These are phyloP conservation scores for Debaryomyces psychrophilus DNA, from an alignment of 1,139 yeast genomes.

Conservation along the genomic window DNA sequence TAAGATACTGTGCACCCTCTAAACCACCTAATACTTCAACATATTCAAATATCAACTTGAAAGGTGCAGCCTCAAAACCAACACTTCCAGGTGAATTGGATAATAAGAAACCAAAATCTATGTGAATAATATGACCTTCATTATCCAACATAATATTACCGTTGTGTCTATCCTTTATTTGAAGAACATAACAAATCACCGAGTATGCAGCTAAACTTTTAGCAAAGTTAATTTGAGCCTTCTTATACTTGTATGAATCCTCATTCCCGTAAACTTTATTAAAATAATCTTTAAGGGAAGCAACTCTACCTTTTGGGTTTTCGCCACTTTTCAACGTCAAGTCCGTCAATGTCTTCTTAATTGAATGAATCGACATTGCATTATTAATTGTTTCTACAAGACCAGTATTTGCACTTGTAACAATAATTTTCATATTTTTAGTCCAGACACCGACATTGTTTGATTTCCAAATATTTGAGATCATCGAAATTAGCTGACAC, in stretches of 20 bases:
- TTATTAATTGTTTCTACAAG: constrained; percentile 94
- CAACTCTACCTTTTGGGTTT: constrained; percentile 66
- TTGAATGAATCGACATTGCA: constrained; percentile 90
- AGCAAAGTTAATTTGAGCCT: constrained; percentile 84
- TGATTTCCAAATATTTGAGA: constrained; percentile 80
- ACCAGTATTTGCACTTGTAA: constrained; percentile 89
- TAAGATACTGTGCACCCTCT: constrained; percentile 58
- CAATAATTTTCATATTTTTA: constrained; percentile 85
- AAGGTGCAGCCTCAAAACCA: constrained; percentile 97
- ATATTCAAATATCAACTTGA: constrained; percentile 86
- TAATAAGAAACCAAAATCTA: constrained; percentile 90
- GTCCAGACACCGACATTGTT: constrained; percentile 80
- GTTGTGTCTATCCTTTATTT: constrained; percentile 93
- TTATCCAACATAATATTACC: constrained; percentile 94
- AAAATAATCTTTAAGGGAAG: constrained; percentile 78
- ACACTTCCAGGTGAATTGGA: constrained; percentile 96
- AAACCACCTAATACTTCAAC: constrained; percentile 84
- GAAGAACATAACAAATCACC: constrained; percentile 81
- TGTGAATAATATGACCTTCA: constrained; percentile 93
- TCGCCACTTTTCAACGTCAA: constrained; percentile 68
- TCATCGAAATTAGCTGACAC: constrained; percentile 85
- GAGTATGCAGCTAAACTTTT: constrained; percentile 87
- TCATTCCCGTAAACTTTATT: constrained; percentile 68
- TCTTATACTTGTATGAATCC: constrained; percentile 52
- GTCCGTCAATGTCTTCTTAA: constrained; percentile 86